Conservation (phyloP, 257 asterid genomes). For the Linderniella brevidens region DNA sequence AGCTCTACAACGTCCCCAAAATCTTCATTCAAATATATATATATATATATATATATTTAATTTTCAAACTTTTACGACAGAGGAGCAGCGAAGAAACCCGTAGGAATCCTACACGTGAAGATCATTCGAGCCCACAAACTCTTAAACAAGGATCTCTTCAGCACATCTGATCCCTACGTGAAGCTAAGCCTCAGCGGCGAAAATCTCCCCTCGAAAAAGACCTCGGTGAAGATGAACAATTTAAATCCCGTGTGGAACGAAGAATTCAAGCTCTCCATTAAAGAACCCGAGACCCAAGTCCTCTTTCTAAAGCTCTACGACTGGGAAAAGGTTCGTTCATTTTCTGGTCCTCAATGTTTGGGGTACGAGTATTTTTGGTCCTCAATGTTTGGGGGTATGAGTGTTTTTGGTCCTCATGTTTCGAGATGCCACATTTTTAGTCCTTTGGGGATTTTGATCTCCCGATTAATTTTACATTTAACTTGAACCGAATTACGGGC, state of each 20-base stretch:
- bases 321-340: slow-evolving; percentile 57
- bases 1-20: slow-evolving; percentile 12
- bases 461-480: too few relatives aligned
- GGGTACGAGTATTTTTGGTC: too few relatives aligned
- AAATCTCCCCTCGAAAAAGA: slow-evolving; percentile 37
- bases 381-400: too few relatives aligned
- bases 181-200: slow-evolving; percentile 59
- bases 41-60: neutral
- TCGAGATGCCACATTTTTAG: too few relatives aligned
- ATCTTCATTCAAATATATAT: too few relatives aligned
- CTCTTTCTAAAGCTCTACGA: slow-evolving; percentile 49
- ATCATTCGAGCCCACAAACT: slow-evolving; percentile 50
- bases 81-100: slow-evolving; percentile 66
- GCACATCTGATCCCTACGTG: slow-evolving; percentile 74
- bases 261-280: slow-evolving; percentile 55
- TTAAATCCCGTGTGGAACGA: slow-evolving; percentile 70
- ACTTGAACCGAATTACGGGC: too few relatives aligned
- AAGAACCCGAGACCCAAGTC: slow-evolving; percentile 55
- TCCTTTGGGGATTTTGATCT: too few relatives aligned
- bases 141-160: slow-evolving; percentile 44
- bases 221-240: slow-evolving; percentile 54
- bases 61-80: slow-evolving; percentile 14
- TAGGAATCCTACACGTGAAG: slow-evolving; percentile 70
- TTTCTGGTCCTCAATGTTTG: neutral
- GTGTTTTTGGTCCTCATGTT: too few relatives aligned